Conservation (phyloP, 2,329 filamentous ascomycete species). For the Pestalotiopsis fici region DNA sequence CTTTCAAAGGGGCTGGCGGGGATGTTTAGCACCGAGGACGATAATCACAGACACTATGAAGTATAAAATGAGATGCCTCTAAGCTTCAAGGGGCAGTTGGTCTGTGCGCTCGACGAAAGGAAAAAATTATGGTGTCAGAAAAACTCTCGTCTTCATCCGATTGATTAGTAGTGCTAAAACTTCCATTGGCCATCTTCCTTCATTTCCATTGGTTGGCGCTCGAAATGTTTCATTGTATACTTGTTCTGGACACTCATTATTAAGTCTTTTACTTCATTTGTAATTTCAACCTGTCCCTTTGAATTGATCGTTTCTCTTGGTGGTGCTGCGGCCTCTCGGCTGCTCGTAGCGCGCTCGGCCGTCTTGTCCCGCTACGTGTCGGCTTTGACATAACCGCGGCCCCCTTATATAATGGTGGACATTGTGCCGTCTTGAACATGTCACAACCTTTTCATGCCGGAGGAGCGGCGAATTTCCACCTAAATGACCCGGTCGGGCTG, state of each 20-base stretch:
- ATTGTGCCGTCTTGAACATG: slow-evolving; percentile 5
- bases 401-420: background rate
- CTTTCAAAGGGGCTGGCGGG: too few relatives aligned
- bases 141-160: background rate
- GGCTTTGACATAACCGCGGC: background rate
- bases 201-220: background rate
- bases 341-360: background rate
- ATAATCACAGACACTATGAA: background rate
- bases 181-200: background rate
- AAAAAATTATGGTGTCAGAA: background rate
- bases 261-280: background rate
- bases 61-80: background rate
- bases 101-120: background rate
- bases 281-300: background rate
- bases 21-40: background rate
- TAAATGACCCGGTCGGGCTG: slow-evolving; percentile 32
- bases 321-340: background rate
- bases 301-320: background rate
- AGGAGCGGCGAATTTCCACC: slow-evolving; percentile 11
- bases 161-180: too few relatives aligned
- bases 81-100: background rate
- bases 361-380: background rate
- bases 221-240: background rate
- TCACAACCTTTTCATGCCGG: slow-evolving; percentile 14
- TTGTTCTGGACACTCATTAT: background rate